These are phyloP conservation scores for Chrysanthemum seticuspe DNA, from an alignment of 129 eudicot species.

Conservation along the genomic window DNA sequence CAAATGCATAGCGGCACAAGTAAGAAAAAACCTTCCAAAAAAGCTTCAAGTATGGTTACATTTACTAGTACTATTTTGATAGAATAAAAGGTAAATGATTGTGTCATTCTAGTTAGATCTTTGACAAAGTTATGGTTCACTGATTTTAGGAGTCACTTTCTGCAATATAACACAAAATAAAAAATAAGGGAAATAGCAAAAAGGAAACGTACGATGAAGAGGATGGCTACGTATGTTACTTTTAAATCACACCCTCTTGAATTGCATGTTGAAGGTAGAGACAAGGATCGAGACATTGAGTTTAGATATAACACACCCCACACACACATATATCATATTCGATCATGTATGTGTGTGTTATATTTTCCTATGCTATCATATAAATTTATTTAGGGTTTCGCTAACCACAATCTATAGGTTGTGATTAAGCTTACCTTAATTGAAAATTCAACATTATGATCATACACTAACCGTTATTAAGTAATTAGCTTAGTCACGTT, in stretches of 20 bases:
- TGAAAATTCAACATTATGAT: too few relatives aligned
- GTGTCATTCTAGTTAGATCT: too few relatives aligned
- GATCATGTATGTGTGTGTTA: background rate
- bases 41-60: too few relatives aligned
- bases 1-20: too few relatives aligned
- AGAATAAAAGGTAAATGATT: too few relatives aligned
- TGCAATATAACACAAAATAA: background rate
- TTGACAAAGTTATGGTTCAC: background rate
- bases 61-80: too few relatives aligned
- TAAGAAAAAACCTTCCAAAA: too few relatives aligned
- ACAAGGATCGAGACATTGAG: constrained; percentile 23
- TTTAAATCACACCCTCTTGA: constrained; percentile 24
- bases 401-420: too few relatives aligned
- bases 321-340: background rate
- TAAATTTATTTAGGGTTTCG: too few relatives aligned
- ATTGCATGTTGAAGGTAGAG: constrained; percentile 20
- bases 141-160: background rate
- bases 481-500: too few relatives aligned
- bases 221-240: constrained; percentile 37
- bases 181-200: background rate
- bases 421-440: too few relatives aligned
- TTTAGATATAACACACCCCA: constrained; percentile 17
- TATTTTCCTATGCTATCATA: background rate
- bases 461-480: too few relatives aligned
- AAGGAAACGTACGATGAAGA: constrained; percentile 29